Base-by-base conservation (phyloP, 2,329 filamentous ascomycete genomes). In the Aspergillus amoenus region DNA sequence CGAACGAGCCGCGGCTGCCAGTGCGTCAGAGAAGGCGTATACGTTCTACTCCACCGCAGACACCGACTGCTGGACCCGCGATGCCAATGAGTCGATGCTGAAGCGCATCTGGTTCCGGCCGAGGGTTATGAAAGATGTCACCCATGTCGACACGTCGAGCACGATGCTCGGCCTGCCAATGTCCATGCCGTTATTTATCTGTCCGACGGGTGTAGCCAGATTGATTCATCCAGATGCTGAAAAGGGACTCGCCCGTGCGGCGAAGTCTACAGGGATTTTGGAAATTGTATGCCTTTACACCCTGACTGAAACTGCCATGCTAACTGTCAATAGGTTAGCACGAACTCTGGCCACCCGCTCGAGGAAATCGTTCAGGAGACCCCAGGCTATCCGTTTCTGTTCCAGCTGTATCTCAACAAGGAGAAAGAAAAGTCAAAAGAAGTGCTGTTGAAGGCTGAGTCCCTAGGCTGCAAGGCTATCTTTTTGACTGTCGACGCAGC, bases 391-490 rank as follows among this genome's bases (percentile, higher is more conserved):
- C 77, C 90, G 0, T 95, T 96, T 70, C 92, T 93, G 12, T 97
- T 91, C 90, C 93, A 97, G 77, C 78, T 97, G n/a, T 97, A 97
- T 75, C 89, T 96, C 34, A 91, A 96, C 72, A 89, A 82, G 41
- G 87, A 93, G 63, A 83, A 90, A 32, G 79, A 82, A 59, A 95
- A 93, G 81, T 93, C 86, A 69, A 86, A 89, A 67, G 85, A 84
- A 3, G 91, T 94, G 82, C 79, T 95, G 5, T 8, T 17, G 9
- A 55, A 49, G 24, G 52, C 40, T 2, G 52, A 55, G 24, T 39
- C 24, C 0, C 40, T 55, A 3, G 52, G 52, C 24, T 34, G 78
- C 57, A 74, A 73, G 56, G 78, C 74, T 4, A 76, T 80, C 50
- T 74, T 84, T 52, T 78, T 84, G 21, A 85, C 82, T 0, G 82